phyloP scores from a whole-genome alignment of 2,329 filamentous ascomycete species.

The Cercospora sp. region DNA sequence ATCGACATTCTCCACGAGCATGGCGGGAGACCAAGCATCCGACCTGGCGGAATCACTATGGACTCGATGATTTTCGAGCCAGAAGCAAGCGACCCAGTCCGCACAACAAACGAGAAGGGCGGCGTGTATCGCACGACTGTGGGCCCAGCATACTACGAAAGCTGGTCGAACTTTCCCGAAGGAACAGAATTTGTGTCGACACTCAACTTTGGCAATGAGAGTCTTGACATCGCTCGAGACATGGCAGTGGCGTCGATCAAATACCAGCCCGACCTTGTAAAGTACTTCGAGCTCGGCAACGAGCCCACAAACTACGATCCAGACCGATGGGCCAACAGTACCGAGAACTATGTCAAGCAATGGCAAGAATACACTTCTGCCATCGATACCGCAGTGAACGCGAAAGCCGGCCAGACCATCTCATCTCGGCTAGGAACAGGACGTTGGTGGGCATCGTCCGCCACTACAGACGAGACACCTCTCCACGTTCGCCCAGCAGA shows the following conservation, averaged over 20 bases:
- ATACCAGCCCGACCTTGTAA: slow-evolving; percentile 30
- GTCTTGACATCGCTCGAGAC: slow-evolving; percentile 32
- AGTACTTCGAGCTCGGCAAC: slow-evolving; percentile 36
- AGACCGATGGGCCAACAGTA: slow-evolving; percentile 31
- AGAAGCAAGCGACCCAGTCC: slow-evolving; percentile 28
- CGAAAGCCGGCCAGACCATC: slow-evolving; percentile 3
- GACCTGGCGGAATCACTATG: slow-evolving; percentile 37
- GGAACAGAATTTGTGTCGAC: slow-evolving; percentile 35
- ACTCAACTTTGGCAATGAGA: slow-evolving; percentile 36
- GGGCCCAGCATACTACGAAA: slow-evolving; percentile 35
- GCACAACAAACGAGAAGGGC: slow-evolving; percentile 31
- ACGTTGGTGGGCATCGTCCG: slow-evolving; percentile 36
- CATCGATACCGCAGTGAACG: slow-evolving; percentile 33
- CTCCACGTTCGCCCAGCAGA: slow-evolving; percentile 34
- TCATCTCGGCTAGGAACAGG: slow-evolving; percentile 15
- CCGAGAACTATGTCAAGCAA: slow-evolving; percentile 34
- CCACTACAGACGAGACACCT: slow-evolving; percentile 34
- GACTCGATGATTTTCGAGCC: slow-evolving; percentile 36
- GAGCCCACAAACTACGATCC: slow-evolving; percentile 36
- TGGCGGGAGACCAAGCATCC: slow-evolving; percentile 32
- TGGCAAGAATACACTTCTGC: slow-evolving; percentile 35
- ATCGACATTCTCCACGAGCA: slow-evolving; percentile 32
- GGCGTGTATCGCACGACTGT: slow-evolving; percentile 36
- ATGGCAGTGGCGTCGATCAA: slow-evolving; percentile 35
- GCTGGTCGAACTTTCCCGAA: slow-evolving; percentile 36